Evolutionary conservation across 2,329 filamentous ascomycete species (phyloP).

Genomic region (Pochonia chlamydosporia): DNA sequence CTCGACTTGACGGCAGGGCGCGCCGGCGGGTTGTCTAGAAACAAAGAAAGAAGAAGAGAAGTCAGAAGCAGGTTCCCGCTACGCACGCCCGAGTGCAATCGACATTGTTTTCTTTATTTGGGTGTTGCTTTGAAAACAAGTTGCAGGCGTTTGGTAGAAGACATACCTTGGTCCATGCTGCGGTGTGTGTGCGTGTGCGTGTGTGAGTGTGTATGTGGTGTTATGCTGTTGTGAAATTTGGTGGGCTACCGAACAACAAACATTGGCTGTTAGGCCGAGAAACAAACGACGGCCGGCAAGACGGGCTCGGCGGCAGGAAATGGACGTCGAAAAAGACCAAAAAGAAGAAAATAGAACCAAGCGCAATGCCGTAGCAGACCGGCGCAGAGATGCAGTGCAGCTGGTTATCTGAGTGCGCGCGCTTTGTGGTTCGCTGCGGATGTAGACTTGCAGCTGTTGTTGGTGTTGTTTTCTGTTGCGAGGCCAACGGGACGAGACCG

Average conservation of each 20-base stretch:
- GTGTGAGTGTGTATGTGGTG: conserved; percentile 16
- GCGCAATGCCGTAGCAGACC: conserved; percentile 8
- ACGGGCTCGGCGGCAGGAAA: conserved; percentile 6
- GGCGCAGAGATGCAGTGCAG: conserved; percentile 4
- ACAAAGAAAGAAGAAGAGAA: conserved; percentile 2
- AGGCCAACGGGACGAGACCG: conserved; percentile 36
- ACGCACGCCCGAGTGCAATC: conserved; percentile 2
- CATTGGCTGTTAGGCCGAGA: conserved; percentile 23
- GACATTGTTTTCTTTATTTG: conserved; percentile 6
- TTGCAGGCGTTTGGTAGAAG: conserved; percentile 12
- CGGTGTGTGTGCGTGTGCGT: no score
- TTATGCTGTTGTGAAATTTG: conserved; percentile 23
- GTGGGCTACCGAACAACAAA: conserved; percentile 32
- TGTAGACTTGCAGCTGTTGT: conserved; percentile 26
- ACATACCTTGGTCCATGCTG: conserved; percentile 33
- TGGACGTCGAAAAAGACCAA: conserved; percentile 3
- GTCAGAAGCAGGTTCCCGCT: conserved; percentile 7
- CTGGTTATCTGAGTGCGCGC: conserved; percentile 16
- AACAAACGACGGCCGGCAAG: conserved; percentile 11
- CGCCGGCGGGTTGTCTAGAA: conserved; percentile 22
- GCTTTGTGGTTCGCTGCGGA: conserved; percentile 19
- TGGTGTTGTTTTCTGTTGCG: conserved; percentile 39
- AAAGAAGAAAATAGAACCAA: conserved; percentile 8
- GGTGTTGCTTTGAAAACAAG: conserved; percentile 2
- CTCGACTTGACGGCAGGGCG: conserved; percentile 33